phyloP scores from a whole-genome alignment of 1,284 basidiomycete genomes.

The Papiliotrema fonsecae region DNA sequence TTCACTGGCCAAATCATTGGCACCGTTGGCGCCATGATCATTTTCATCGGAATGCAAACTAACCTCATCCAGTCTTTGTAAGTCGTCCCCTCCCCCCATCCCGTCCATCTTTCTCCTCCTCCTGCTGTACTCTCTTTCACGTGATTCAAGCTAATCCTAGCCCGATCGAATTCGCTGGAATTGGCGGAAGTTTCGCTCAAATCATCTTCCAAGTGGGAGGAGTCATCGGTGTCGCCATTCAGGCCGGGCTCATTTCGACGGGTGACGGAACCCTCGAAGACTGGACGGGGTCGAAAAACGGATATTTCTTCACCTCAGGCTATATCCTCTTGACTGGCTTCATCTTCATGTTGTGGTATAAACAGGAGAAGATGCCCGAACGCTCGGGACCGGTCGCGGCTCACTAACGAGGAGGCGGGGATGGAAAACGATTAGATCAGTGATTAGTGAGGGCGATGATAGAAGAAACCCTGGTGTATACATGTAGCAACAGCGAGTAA shows the following conservation, averaged over 20 bases:
- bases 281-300: slow-evolving; percentile 37
- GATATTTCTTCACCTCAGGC: slow-evolving; percentile 37
- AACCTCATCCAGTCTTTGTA: slow-evolving; percentile 1
- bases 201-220: slow-evolving; percentile 46
- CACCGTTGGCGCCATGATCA: slow-evolving; percentile 37
- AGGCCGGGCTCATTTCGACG: slow-evolving; percentile 33
- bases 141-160: too few relatives aligned
- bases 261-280: slow-evolving; percentile 31
- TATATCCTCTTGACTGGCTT: slow-evolving; percentile 36
- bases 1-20: slow-evolving; percentile 38
- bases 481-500: too few relatives aligned
- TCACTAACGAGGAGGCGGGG: too few relatives aligned
- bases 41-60: slow-evolving; percentile 37
- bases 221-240: slow-evolving; percentile 43
- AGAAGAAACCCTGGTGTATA: too few relatives aligned
- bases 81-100: not conserved
- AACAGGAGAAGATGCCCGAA: slow-evolving; percentile 34
- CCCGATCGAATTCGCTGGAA: slow-evolving; percentile 36
- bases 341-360: slow-evolving; percentile 35
- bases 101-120: not conserved
- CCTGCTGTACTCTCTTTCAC: too few relatives aligned
- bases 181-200: slow-evolving; percentile 38
- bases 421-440: too few relatives aligned
- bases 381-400: slow-evolving; percentile 16
- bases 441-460: too few relatives aligned